These are phyloP conservation scores for Dactylonectria macrodidyma DNA, from an alignment of 2,329 filamentous ascomycete species.

Conservation along the genomic window DNA sequence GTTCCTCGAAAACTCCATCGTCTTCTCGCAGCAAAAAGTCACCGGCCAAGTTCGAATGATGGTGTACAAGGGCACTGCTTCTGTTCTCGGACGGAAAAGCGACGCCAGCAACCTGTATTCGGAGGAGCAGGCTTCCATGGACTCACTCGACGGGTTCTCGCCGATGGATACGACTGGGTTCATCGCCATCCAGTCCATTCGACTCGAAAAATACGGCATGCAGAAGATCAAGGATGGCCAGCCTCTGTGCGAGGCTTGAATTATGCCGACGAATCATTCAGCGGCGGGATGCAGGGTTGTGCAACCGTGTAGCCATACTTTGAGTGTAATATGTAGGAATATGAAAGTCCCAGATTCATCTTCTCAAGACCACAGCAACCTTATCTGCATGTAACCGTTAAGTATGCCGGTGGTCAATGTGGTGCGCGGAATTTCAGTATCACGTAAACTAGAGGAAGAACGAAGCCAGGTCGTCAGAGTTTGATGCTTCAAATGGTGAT, in stretches of 20 bases:
- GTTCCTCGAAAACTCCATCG: slow-evolving; percentile 71
- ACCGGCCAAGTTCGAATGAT: slow-evolving; percentile 55
- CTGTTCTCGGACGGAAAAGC: slow-evolving; percentile 58
- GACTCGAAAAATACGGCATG: slow-evolving; percentile 63
- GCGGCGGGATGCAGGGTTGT: too few species aligned
- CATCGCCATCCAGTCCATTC: slow-evolving; percentile 78
- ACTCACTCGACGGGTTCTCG: slow-evolving; percentile 60
- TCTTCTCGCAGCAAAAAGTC: slow-evolving; percentile 66
- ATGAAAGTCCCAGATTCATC: too few species aligned
- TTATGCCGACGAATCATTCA: too few species aligned
- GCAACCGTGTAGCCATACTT: too few species aligned
- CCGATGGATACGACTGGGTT: slow-evolving; percentile 63
- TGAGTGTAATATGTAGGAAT: too few species aligned
- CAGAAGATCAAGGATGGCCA: slow-evolving; percentile 37
- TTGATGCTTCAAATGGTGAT: slow-evolving; percentile 19
- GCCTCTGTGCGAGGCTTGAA: slow-evolving; percentile 12
- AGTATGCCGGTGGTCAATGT: too few species aligned
- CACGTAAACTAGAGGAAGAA: too few species aligned
- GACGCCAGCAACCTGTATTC: slow-evolving; percentile 62
- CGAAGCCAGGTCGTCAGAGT: neutral
- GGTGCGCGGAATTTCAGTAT: too few species aligned
- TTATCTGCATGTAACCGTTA: too few species aligned
- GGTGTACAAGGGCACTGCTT: slow-evolving; percentile 53
- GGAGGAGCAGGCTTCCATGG: slow-evolving; percentile 63
- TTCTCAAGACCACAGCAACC: too few species aligned